phyloP scores from a whole-genome alignment of 1,284 basidiomycete genomes.

The Microbotryum silenes-acaulis region DNA sequence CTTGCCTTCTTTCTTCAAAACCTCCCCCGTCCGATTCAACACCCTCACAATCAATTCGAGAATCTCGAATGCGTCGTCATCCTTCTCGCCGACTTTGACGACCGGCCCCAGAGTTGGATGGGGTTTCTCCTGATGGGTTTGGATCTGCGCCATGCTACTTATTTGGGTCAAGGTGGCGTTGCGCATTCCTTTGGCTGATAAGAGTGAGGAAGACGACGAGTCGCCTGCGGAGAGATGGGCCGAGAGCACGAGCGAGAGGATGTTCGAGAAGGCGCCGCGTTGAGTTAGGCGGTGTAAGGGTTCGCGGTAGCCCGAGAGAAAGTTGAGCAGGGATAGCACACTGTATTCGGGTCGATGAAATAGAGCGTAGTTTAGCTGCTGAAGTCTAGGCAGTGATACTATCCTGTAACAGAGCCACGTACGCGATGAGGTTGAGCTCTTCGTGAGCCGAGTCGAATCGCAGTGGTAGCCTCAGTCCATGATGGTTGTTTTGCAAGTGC shows the following conservation, averaged over 20 bases:
- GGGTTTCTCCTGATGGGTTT: constrained; percentile 50
- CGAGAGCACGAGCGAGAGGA: constrained; percentile 61
- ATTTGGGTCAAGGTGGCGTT: constrained; percentile 51
- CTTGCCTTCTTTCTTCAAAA: constrained; percentile 56
- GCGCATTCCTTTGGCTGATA: constrained; percentile 60
- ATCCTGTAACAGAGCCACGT: not conserved
- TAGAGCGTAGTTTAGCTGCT: too few relatives aligned
- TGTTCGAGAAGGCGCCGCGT: constrained; percentile 70
- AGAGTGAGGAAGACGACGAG: constrained; percentile 17
- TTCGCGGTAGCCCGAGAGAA: constrained; percentile 66
- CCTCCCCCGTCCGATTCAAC: constrained; percentile 63
- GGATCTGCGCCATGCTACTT: constrained; percentile 60
- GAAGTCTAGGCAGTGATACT: not conserved
- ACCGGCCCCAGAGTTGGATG: constrained; percentile 56
- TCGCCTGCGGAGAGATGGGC: constrained; percentile 56
- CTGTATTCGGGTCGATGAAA: not conserved
- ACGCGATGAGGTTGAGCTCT: constrained; percentile 28
- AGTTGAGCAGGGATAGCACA: constrained; percentile 54
- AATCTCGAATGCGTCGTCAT: constrained; percentile 64
- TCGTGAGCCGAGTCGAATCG: constrained; percentile 56
- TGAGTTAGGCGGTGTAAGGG: constrained; percentile 60
- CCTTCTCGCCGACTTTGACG: constrained; percentile 63
- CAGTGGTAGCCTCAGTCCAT: constrained; percentile 52
- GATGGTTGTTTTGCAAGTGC: not conserved
- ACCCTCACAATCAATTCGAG: constrained; percentile 58